phyloP scores from a whole-genome alignment of 2,329 filamentous ascomycete species.

The Pseudogymnoascus sp. region DNA sequence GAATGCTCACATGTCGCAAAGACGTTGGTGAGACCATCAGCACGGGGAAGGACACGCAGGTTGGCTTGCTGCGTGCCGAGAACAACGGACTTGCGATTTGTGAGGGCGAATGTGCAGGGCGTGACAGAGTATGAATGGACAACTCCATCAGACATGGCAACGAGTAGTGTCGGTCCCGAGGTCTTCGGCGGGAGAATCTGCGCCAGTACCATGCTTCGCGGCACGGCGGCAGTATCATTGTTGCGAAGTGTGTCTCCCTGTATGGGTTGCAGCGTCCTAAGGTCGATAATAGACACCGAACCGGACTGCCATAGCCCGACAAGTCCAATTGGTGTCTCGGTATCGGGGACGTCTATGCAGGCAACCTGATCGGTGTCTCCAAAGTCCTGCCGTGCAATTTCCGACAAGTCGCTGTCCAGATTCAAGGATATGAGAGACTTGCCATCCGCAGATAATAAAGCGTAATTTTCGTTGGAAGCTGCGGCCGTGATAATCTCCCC shows the following conservation, averaged over 20 bases:
- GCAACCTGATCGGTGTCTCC: conserved; percentile 68
- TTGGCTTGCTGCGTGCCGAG: conserved; percentile 78
- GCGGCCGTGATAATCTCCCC: conserved; percentile 64
- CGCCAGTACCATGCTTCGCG: conserved; percentile 71
- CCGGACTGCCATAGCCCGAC: conserved; percentile 85
- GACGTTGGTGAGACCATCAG: conserved; percentile 61
- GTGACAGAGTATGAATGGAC: conserved; percentile 77
- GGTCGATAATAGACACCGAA: conserved; percentile 63
- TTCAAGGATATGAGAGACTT: conserved; percentile 62
- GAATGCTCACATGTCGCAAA: conserved; percentile 93
- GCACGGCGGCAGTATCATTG: conserved; percentile 66
- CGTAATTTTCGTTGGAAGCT: conserved; percentile 61
- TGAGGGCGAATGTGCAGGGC: conserved; percentile 51
- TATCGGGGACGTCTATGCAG: conserved; percentile 68
- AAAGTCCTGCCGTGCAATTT: conserved; percentile 52
- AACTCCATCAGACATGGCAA: conserved; percentile 87
- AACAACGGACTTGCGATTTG: conserved; percentile 69
- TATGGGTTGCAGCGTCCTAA: conserved; percentile 57
- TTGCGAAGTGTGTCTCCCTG: conserved; percentile 55
- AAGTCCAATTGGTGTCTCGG: conserved; percentile 54
- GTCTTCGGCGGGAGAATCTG: conserved; percentile 58
- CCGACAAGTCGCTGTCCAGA: conserved; percentile 48
- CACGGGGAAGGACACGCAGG: conserved; percentile 68
- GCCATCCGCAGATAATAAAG: conserved; percentile 70
- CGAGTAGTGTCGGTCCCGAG: conserved; percentile 65